Base-by-base conservation (phyloP, 2,329 filamentous ascomycete genomes). In the Podosphaera xanthii region DNA sequence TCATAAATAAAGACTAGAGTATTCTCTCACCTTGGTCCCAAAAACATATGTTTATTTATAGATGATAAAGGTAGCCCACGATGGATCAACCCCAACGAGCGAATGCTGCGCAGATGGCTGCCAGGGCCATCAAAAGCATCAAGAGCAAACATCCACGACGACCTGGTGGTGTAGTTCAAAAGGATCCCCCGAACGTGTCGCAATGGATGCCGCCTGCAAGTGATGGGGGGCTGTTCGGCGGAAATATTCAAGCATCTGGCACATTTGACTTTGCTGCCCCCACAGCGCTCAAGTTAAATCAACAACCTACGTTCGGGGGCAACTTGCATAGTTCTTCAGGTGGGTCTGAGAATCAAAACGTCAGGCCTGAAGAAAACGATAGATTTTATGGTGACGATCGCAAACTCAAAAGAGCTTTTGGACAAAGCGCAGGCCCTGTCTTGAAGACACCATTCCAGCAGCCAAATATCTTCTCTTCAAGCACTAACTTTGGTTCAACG, bases 51-150 rank as follows among this genome's bases (percentile, higher is more conserved):
- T 64, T 4, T 58, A 59, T 44, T 44, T 12, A 12, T 44, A 7
- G n/a, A 44, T 12, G 9, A 6, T 4, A 44, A 44, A 44, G 5
- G 33, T 33, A 52, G 49, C 9, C 8, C 60, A 62, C 57, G 49
- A 66, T 67, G 64, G 64, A 66, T 53, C 36, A 55, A 22, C 59
- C 65, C 48, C 62, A 60, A 59, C 64, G 66, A 57, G 67, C 66
- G 30, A 70, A 65, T 58, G 68, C 68, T 36, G 67, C 68, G 53
- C 68, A 70, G 58, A 57, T 70, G 55, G 68, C 68, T 34, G 59
- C 62, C 1, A 63, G 68, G 57, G 67, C 62, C 44, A 66, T 70
- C 60, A 69, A 67, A 57, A 60, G 60, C 22, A 42, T 61, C 60
- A 14, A 65, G 62, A 57, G 53, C 57, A 36, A 53, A 35, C 40